Base-by-base conservation (phyloP, 2,329 filamentous ascomycete genomes). In the Aspergillus calidoustus region DNA sequence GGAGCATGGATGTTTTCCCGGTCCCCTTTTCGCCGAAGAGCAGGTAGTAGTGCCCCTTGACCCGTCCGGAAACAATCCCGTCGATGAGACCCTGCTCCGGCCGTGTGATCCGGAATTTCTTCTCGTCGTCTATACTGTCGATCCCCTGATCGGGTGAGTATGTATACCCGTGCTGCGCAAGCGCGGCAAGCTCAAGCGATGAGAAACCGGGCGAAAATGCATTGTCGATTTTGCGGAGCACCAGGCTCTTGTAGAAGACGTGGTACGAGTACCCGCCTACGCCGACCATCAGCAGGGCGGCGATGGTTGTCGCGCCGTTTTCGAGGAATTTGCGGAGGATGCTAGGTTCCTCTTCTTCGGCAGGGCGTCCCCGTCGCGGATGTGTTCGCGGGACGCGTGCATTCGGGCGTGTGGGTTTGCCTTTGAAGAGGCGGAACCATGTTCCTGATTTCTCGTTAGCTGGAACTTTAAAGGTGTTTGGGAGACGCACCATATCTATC, bases 21-120 rank as follows among this genome's bases (percentile, higher is more conserved):
- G 92, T 96, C 4, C 95, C 95, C 79, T 99, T 98, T 73, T 98
- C 95, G 48, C 95, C 95, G 52, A 98, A 88, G 2, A 99, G 82
- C 1, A 99, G 84, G 76, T 96, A 91, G 73, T 99, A 99, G 73
- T 96, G 92, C 9, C 95, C 95, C 53, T 82, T 82, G 28, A 87
- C 82, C 3, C 82, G 79, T 0, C 95, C 95, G 51, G 84, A 80
- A 22, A 99, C 85, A 66, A 99, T 97, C 17, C 80, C 82, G 75
- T 99, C 90, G 64, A 99, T 89, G 61, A 85, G 86, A 4, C 80
- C 76, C 75, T 99, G 95, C 80, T 99, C 94, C 9, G 90, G 87
- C 31, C 94, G 89, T 66, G 86, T 78, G 51, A 98, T 56, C 1
- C 47, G 54, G 23, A 61, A 88, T 94, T 95, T 97, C 69, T 91